phyloP scores from a whole-genome alignment of 2,329 filamentous ascomycete genomes.

The Lachnellula subtilissima region DNA sequence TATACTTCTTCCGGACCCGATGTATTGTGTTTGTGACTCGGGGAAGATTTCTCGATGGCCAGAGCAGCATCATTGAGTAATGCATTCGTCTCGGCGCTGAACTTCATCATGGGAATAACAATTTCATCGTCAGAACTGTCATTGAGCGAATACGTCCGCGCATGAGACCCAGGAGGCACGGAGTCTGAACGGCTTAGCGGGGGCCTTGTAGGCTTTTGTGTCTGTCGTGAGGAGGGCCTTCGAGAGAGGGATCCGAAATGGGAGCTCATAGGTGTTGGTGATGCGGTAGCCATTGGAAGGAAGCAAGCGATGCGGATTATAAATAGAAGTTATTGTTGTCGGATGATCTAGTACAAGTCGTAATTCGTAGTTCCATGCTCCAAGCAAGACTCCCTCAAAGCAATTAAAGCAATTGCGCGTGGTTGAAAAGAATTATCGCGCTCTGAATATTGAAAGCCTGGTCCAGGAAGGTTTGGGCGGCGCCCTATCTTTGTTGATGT shows the following conservation, averaged over 20 bases:
- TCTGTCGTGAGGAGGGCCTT: constrained; percentile 50
- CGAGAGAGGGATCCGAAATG: constrained; percentile 43
- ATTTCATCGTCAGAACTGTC: constrained; percentile 96
- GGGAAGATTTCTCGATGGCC: constrained; percentile 23
- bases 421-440: constrained; percentile 23
- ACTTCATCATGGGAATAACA: constrained; percentile 76
- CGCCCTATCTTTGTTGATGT: constrained; percentile 4
- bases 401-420: constrained; percentile 26
- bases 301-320: constrained; percentile 12
- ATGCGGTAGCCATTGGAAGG: constrained; percentile 45
- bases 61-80: constrained; percentile 60
- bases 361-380: constrained; percentile 24
- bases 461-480: neutral
- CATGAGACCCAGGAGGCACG: constrained; percentile 19
- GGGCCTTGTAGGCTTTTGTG: constrained; percentile 47
- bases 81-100: constrained; percentile 87
- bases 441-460: constrained; percentile 10
- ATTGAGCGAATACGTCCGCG: constrained; percentile 51
- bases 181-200: constrained; percentile 21
- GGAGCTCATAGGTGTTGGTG: constrained; percentile 50
- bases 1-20: constrained; percentile 11
- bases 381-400: constrained; percentile 9
- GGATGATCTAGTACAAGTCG: constrained; percentile 13
- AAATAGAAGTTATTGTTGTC: constrained; percentile 10
- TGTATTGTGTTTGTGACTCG: constrained; percentile 13